phyloP scores from a whole-genome alignment of 305 asterid genomes.

The Fraxinus latifolia region DNA sequence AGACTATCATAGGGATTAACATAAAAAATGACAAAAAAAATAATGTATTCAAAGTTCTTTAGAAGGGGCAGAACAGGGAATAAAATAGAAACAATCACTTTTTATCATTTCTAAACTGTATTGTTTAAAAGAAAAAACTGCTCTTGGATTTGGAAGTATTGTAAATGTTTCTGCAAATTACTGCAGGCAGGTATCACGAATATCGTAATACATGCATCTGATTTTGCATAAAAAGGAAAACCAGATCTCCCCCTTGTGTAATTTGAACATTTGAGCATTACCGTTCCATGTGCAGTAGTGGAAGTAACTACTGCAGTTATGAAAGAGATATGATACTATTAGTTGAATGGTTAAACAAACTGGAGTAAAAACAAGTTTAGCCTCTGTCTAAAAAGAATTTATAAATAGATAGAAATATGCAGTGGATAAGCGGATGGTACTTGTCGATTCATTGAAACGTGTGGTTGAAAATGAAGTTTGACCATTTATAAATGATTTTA shows the following conservation, averaged over 20 bases:
- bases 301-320: neutral
- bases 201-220: neutral
- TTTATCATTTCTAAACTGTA: neutral
- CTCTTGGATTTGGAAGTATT: neutral
- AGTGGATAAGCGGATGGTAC: neutral
- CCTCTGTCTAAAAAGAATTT: neutral
- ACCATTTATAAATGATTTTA: neutral
- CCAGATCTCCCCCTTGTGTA: neutral
- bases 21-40: constrained; percentile 3
- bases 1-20: constrained; percentile 11
- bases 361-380: neutral
- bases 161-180: neutral
- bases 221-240: neutral
- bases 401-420: neutral
- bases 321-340: neutral
- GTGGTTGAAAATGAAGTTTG: neutral
- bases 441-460: neutral
- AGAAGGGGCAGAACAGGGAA: neutral
- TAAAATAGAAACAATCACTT: neutral
- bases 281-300: neutral
- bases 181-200: neutral
- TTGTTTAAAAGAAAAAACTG: neutral
- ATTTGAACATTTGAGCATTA: neutral
- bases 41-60: neutral
- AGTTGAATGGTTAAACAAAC: neutral